Evolutionary conservation across 2,329 filamentous ascomycete genomes (phyloP).

Genomic region (Plenodomus biglobosus): DNA sequence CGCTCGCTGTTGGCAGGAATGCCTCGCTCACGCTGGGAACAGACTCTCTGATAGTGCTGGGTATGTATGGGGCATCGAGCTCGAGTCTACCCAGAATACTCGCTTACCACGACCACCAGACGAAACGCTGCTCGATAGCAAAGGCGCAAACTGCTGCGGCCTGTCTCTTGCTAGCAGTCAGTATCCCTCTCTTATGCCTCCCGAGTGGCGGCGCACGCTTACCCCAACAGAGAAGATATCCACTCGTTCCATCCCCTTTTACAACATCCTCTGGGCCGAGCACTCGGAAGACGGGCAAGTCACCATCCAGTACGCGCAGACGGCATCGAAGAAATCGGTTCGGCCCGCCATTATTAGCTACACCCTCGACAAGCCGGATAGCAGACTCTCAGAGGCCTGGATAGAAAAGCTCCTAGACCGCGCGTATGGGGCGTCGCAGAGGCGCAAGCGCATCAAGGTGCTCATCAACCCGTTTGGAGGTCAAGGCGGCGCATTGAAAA

Average conservation of each 20-base stretch:
- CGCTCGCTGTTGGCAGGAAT: conserved; percentile 58
- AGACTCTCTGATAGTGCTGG: conserved; percentile 62
- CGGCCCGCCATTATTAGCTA: conserved; percentile 65
- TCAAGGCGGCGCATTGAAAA: conserved; percentile 71
- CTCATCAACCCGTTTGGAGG: conserved; percentile 91
- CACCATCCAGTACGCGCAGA: conserved; percentile 70
- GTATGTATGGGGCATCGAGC: conserved; percentile 44
- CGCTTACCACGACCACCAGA: conserved; percentile 44
- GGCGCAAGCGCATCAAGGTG: conserved; percentile 78
- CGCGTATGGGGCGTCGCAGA: conserved; percentile 70
- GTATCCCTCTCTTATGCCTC: conserved; percentile 5
- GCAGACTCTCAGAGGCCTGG: conserved; percentile 61
- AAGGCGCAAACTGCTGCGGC: conserved; percentile 58
- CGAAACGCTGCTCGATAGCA: conserved; percentile 55
- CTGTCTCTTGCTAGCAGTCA: conserved; percentile 53
- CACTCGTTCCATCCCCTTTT: conserved; percentile 68
- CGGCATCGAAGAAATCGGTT: conserved; percentile 59
- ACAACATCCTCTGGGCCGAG: conserved; percentile 83
- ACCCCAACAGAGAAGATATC: conserved; percentile 48
- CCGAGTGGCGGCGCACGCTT: conserved; percentile 3
- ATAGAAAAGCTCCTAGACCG: conserved; percentile 64
- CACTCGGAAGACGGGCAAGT: conserved; percentile 60
- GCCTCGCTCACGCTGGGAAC: conserved; percentile 62
- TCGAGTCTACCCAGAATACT: neutral
- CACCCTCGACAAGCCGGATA: conserved; percentile 56